Conservation (phyloP, 169 alveolate genomes). For the Plasmodium gaboni region DNA sequence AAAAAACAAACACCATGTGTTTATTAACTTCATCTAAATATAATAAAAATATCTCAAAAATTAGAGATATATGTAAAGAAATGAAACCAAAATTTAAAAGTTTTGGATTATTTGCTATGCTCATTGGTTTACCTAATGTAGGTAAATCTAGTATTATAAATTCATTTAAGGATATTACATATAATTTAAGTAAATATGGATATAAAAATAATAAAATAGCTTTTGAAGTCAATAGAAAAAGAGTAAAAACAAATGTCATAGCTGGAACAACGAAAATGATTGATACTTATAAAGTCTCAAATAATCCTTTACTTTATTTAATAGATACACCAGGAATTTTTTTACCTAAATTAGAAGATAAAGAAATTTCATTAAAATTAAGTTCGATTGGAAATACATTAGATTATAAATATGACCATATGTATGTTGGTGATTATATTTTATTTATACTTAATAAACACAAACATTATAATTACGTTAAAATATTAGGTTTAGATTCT, state of each 20-base stretch:
- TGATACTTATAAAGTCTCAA: conserved; percentile 56
- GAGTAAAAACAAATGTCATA: conserved; percentile 44
- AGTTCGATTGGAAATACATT: conserved; percentile 87
- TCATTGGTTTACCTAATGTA: conserved; percentile 99
- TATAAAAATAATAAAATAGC: conserved; percentile 58
- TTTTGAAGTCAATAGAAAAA: conserved; percentile 64
- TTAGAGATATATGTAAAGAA: conserved; percentile 68
- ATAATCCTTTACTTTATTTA: conserved; percentile 62
- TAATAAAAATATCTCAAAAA: conserved; percentile 62
- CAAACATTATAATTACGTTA: conserved; percentile 79
- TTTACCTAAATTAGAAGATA: conserved; percentile 78
- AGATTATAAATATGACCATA: conserved; percentile 88
- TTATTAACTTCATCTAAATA: conserved; percentile 63
- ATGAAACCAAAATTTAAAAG: conserved; percentile 73
- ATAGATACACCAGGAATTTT: conserved; percentile 75
- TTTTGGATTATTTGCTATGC: conserved; percentile 50
- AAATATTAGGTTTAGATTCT: conserved; percentile 79
- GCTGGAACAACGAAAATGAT: conserved; percentile 70
- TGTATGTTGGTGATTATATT: conserved; percentile 84
- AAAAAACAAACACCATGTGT: conserved; percentile 55
- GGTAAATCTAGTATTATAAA: conserved; percentile 98
- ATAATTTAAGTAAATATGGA: conserved; percentile 63
- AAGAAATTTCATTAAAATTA: conserved; percentile 86
- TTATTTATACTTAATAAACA: conserved; percentile 83
- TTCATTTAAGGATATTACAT: conserved; percentile 66